Conservation (phyloP, 2,329 filamentous ascomycete species). For the Cryphonectria parasitica region DNA sequence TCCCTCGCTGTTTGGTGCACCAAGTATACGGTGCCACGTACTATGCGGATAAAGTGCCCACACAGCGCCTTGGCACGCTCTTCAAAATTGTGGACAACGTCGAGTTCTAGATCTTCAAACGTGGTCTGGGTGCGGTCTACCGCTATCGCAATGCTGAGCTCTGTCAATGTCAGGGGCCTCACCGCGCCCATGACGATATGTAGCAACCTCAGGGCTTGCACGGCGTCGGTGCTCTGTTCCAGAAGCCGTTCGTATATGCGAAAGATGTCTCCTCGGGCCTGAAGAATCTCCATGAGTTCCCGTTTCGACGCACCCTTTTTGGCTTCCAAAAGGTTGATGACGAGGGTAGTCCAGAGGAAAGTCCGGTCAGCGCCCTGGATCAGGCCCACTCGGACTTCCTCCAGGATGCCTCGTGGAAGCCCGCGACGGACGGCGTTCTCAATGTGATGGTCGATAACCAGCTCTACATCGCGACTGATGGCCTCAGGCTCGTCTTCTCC, state of each 20-base stretch:
- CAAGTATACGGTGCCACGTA: slow-evolving; percentile 31
- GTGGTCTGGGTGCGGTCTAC: slow-evolving; percentile 9
- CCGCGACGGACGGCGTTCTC: slow-evolving; percentile 27
- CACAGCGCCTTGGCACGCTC: slow-evolving; percentile 30
- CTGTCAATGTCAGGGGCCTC: slow-evolving; percentile 29
- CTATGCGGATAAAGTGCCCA: slow-evolving; percentile 30
- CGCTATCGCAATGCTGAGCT: slow-evolving; percentile 31
- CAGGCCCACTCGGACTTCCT: slow-evolving; percentile 25
- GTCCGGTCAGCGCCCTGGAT: slow-evolving; percentile 31
- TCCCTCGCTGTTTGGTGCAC: slow-evolving; percentile 34
- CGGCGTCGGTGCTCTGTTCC: slow-evolving; percentile 16
- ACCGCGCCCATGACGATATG: slow-evolving; percentile 29
- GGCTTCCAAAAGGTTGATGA: slow-evolving; percentile 29
- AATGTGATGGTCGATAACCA: slow-evolving; percentile 29
- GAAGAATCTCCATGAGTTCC: slow-evolving; percentile 29
- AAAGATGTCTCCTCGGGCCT: slow-evolving; percentile 27
- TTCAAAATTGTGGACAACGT: slow-evolving; percentile 30
- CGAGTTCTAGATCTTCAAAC: slow-evolving; percentile 29
- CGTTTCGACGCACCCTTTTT: slow-evolving; percentile 26
- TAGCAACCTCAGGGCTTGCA: slow-evolving; percentile 29
- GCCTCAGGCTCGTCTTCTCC: slow-evolving; percentile 30
- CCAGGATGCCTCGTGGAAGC: slow-evolving; percentile 23
- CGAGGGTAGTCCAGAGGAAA: slow-evolving; percentile 33
- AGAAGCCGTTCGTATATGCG: slow-evolving; percentile 30
- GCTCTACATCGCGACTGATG: slow-evolving; percentile 29